A percentile compares a stretch with the other conserved stretches of the same genome.
Evolutionary conservation across 345 rosid genomes (phyloP).

Genomic region (Physaria fendleri): DNA sequence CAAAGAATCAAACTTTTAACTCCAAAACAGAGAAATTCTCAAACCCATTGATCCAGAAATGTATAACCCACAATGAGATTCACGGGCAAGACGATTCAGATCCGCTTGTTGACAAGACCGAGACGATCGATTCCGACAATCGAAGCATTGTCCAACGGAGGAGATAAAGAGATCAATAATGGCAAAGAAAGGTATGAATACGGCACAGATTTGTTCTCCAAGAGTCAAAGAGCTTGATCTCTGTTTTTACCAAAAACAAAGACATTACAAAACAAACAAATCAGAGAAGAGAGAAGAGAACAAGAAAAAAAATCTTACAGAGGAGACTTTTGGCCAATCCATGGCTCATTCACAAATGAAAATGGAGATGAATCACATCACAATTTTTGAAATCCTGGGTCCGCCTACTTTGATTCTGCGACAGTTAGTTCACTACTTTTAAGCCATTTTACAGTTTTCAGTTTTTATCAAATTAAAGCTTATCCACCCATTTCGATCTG

Average conservation of each 20-base stretch:
- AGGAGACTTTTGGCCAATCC: constrained; percentile 18
- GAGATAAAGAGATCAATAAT: constrained; percentile 41
- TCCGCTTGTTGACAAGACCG: constrained; percentile 17
- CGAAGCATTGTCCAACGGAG: constrained; percentile 46
- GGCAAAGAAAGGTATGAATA: constrained; percentile 49
- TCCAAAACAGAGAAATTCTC: not conserved
- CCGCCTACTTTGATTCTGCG: too few relatives aligned
- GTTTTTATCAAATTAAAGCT: too few relatives aligned
- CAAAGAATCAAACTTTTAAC: not conserved
- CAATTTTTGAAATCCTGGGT: too few relatives aligned
- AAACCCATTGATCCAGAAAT: constrained; percentile 4
- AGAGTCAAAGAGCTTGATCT: constrained; percentile 47
- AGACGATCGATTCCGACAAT: not conserved
- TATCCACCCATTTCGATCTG: too few relatives aligned
- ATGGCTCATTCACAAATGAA: constrained; percentile 23
- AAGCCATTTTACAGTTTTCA: too few relatives aligned
- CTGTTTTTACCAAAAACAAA: constrained; percentile 21
- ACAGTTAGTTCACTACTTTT: too few relatives aligned
- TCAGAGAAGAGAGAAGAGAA: not conserved
- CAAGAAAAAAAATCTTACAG: constrained; percentile 14
- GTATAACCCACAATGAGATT: constrained; percentile 56
- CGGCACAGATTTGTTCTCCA: constrained; percentile 64
- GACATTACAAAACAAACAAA: constrained; percentile 2
- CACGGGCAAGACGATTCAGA: constrained; percentile 53
- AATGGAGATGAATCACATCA: too few relatives aligned